Evolutionary conservation across 139 green algal species (phyloP).

Genomic region (Mesotaenium endlicherianum): DNA sequence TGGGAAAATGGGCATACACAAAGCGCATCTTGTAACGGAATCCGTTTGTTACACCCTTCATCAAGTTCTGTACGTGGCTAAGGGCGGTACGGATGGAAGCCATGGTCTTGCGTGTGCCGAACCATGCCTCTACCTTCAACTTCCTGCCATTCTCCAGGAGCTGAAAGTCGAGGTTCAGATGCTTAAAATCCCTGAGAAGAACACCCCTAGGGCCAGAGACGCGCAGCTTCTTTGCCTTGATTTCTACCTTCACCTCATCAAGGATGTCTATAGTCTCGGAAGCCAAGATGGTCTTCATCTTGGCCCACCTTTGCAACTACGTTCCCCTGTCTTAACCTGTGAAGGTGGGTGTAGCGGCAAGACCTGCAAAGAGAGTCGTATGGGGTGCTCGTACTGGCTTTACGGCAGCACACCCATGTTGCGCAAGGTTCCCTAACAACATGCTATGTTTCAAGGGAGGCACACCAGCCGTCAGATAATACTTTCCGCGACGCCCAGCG

Average conservation of each 20-base stretch:
- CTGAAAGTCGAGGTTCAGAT: slow-evolving; percentile 48
- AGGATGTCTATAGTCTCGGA: slow-evolving; percentile 52
- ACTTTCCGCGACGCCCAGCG: no score
- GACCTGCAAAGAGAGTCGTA: no score
- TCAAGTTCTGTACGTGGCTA: slow-evolving; percentile 88
- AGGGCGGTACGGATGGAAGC: slow-evolving; percentile 84
- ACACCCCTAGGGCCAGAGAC: slow-evolving; percentile 53
- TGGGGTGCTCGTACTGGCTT: no score
- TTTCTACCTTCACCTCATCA: slow-evolving; percentile 51
- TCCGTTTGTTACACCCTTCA: slow-evolving; percentile 73
- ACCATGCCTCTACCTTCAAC: slow-evolving; percentile 60
- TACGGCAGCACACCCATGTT: no score
- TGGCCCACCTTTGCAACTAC: no score
- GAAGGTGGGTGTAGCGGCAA: no score
- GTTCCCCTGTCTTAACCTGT: no score
- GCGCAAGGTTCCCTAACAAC: no score
- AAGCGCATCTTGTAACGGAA: slow-evolving; percentile 99
- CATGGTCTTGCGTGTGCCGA: slow-evolving; percentile 86
- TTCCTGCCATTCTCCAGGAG: slow-evolving; percentile 24
- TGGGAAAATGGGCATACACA: slow-evolving; percentile 99
- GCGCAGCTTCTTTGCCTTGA: slow-evolving; percentile 54
- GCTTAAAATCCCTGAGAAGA: slow-evolving; percentile 41
- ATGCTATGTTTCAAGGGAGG: no score
- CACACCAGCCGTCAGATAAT: no score
- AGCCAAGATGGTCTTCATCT: slow-evolving; percentile 52